Base-by-base conservation (phyloP, 768 basidiomycete genomes). In the Scleroderma bovista region DNA sequence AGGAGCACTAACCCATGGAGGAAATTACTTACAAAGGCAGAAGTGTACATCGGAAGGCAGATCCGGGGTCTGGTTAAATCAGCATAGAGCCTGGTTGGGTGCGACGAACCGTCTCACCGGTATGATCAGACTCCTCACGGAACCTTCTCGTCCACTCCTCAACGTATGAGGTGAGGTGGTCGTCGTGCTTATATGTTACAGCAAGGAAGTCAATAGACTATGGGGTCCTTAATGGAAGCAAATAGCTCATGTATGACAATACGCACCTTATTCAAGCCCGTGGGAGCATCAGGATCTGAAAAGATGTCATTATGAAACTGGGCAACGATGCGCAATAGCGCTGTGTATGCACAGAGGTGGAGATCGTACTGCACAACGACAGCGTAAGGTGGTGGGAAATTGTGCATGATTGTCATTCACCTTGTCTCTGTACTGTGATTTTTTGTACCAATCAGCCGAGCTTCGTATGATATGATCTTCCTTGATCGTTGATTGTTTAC, bases 401-500 rank as follows among this genome's bases (percentile, higher is more conserved):
- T 20, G 5, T 5, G 26, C 7, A 15, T 13, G 44, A 12, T 36
- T 3, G 10, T 10, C 17, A 59, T 70, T 41, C 58, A 84, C 85
- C 44, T 74, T 65, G 58, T 75, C 74, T 55, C 83, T 83, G 60
- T 80, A 81, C 60, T 72, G 71, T 2, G 83, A 87, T 52, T 73
- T 77, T 63, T 77, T 83, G 62, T 89, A 90, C 87, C 87, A 91
- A 37, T 86, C 80, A 31, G 73, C 75, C 6, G 83, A 81, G 59
- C 81, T 78, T 29, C 90, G 78, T 47, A 88, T 80, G 55, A 86
- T 80, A 48, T 77, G 84, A 61, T 93, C 89, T 58, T 93, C 91
- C 57, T 86, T 86, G 61, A 94, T 84, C 9, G 89, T 91, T 12
- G 84, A 84, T 2, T 91, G 89, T 66, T 93, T 93, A 3, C 92